Percentiles rank a stretch among this genome's conserved stretches.
These are phyloP conservation scores for Leucaena leucocephala DNA, from an alignment of 306 rosid species.

Conservation along the genomic window DNA sequence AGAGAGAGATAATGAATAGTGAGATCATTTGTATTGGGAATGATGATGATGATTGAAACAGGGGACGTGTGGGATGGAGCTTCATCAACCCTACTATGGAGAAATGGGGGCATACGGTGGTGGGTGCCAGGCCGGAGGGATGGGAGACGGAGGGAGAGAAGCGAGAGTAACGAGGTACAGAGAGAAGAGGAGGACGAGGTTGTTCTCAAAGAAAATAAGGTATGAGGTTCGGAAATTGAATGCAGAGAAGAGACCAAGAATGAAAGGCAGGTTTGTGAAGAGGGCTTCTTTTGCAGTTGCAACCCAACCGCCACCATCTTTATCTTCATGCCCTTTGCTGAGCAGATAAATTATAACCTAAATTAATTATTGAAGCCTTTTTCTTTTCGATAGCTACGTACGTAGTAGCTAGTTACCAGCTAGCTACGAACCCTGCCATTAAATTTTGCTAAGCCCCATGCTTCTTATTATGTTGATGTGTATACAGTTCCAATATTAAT, in stretches of 20 bases:
- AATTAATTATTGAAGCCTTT: background rate
- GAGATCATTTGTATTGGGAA: background rate
- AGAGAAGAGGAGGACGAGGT: conserved; percentile 81
- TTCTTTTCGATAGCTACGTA: background rate
- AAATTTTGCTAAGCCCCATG: background rate
- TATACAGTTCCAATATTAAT: background rate
- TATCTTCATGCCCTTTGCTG: conserved; percentile 49
- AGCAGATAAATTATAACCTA: conserved; percentile 11
- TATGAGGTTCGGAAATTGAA: conserved; percentile 94
- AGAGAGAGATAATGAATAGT: no score
- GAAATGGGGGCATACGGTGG: conserved; percentile 43
- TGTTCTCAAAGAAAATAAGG: conserved; percentile 94
- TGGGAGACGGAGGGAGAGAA: conserved; percentile 74
- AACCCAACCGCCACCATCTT: background rate
- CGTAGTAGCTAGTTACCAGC: background rate
- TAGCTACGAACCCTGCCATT: background rate
- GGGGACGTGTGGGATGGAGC: conserved; percentile 46
- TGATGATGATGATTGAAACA: conserved; percentile 7
- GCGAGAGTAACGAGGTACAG: conserved; percentile 90
- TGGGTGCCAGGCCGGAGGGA: conserved; percentile 3
- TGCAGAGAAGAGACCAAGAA: conserved; percentile 96
- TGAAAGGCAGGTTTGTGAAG: conserved; percentile 97
- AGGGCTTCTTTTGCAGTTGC: conserved; percentile 50
- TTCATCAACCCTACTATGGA: conserved; percentile 35
- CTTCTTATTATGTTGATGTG: background rate